These are phyloP conservation scores for Debaryomyces robertsiae DNA, from an alignment of 1,139 yeast genomes.

Conservation along the genomic window DNA sequence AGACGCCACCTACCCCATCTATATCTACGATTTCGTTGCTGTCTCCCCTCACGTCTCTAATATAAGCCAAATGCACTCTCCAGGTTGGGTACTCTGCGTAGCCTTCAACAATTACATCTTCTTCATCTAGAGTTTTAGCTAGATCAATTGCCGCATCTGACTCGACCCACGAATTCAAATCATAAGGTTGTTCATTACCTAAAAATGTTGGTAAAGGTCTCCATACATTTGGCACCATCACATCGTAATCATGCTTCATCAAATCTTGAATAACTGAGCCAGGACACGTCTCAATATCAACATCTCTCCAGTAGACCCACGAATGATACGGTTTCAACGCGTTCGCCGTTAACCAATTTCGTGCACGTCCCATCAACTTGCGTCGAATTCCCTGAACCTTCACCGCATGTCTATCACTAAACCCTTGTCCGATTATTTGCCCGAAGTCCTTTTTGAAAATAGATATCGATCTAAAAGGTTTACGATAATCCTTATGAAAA, in stretches of 20 bases:
- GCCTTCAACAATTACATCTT: slow-evolving; percentile 89
- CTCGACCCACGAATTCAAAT: slow-evolving; percentile 88
- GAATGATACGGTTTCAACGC: slow-evolving; percentile 85
- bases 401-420: slow-evolving; percentile 85
- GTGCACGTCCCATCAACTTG: slow-evolving; percentile 85
- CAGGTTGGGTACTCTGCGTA: slow-evolving; percentile 89
- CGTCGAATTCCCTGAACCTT: slow-evolving; percentile 88
- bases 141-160: slow-evolving; percentile 68
- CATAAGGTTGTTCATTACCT: slow-evolving; percentile 82
- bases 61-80: slow-evolving; percentile 79
- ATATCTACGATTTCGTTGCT: slow-evolving; percentile 67
- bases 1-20: slow-evolving; percentile 92
- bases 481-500: slow-evolving; percentile 59
- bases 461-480: slow-evolving; percentile 76
- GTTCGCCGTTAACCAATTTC: slow-evolving; percentile 81
- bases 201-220: slow-evolving; percentile 78
- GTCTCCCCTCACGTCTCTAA: slow-evolving; percentile 65
- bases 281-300: slow-evolving; percentile 82
- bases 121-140: slow-evolving; percentile 69
- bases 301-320: slow-evolving; percentile 96
- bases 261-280: slow-evolving; percentile 76
- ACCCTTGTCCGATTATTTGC: slow-evolving; percentile 83
- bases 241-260: slow-evolving; percentile 74
- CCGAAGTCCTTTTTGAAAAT: slow-evolving; percentile 85
- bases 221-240: slow-evolving; percentile 90